Base-by-base conservation (phyloP, 345 rosid genomes). In the Excoecaria cochinchinensis region DNA sequence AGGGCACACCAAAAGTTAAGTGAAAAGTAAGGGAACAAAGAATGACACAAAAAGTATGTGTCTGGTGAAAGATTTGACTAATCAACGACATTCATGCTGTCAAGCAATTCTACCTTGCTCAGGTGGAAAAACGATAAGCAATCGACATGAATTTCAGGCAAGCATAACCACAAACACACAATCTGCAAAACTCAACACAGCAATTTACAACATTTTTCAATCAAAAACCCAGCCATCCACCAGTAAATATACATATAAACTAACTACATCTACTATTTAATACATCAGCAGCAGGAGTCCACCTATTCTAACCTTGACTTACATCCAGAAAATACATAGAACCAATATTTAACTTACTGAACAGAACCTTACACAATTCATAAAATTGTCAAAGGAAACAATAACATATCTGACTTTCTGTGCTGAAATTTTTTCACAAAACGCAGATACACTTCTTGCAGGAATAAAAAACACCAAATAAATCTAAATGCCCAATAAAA, bases 131-230 rank as follows among this genome's bases (percentile, higher is more conserved):
- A 11, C 16, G 15, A 42, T 5, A 14, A 69, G 44, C 16, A 16
- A 15, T 21, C 40, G 36, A 24, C 17, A 55, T 69, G 40, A 69
- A 25, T 1, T 69, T 75, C 67, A 76, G 25, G 52, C 52, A 76
- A 70, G 77, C 70, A 82, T 71, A 73, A 76, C 59, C 65, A 78
- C 82, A 71, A 80, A 76, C 81, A 76, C 19, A 44, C 46, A 69
- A 46, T 15, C 55, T 22, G 58, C 76, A 50, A 36, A 46, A 11
- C 42, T 13, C 56, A 24, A 25, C 51, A 22, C 48, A 70, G 24
- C 63, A 74, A 62, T 64, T 40, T 19, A 74, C 56, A 65, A 59
- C 48, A 15, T 55, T 57, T 47, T 25, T 16, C 36, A 7, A 56
- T 21, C n/a, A 22, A 38, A 69, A 64, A 17, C 12, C 64, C 51